Evolutionary conservation across 1,139 yeast genomes (phyloP), one percentile per base, ranked within the genome.

Genomic region (Yamadazyma buinensis): DNA sequence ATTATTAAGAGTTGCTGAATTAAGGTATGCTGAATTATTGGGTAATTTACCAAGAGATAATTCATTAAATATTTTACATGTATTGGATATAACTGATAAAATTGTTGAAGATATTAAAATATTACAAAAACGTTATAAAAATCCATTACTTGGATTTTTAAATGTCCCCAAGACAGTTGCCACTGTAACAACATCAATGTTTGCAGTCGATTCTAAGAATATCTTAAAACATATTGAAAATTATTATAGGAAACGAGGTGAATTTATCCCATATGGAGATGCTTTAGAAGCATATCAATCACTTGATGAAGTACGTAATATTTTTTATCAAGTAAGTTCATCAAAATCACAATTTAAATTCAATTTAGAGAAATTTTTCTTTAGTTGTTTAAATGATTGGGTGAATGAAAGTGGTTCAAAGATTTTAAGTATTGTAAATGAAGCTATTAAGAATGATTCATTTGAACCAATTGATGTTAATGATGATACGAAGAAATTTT

Each of bases 11-110:
- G 67, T 76, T 0, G 72, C 87, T 2, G 86, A 80, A 42, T 46
- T 56, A 3, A 71, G 80, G 44, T 85, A 85, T 48, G 78, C 80
- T 12, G 71, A 72, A 8, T 54, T 79, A 15, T 61, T 84, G 22
- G 64, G 70, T 7, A 61, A 61, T n/a, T 60, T 84, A 15, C 94
- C 95, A 0, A 64, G 85, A 39, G 90, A 84, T 49, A 67, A 70
- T 37, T 65, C 81, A 0, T 59, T 84, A 13, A 75, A 65, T 36
- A 61, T 81, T 10, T 51, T 69, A 20, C 85, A 84, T 54, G 68
- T 84, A 6, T 66, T 78, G 30, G 73, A 77, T 32, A 67, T 83
- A 12, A 77, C 83, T 3, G 82, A 80, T 35, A 55, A 57, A 25
- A 68, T 85, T 14, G 67, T 79, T 10, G 58, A 59, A 3, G 72